Evolutionary conservation across 768 basidiomycete species (phyloP), one percentile per base, ranked within the genome.

Genomic region (Mycena amicta): DNA sequence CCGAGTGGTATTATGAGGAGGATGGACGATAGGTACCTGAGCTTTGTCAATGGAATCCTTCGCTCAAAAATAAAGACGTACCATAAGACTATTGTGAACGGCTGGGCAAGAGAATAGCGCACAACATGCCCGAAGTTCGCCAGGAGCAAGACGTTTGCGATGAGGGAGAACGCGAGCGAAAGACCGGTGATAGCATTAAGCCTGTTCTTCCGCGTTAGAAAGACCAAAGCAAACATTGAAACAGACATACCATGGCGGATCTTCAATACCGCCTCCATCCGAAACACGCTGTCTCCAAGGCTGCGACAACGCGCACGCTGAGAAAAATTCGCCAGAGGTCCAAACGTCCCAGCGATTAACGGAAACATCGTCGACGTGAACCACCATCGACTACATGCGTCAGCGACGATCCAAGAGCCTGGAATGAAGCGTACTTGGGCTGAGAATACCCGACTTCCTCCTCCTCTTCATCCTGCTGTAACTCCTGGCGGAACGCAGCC

Each of bases 281-380:
- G 55, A 50, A 22, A 56, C 61, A 5, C 49, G 23, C 16, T 75
- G 51, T 22, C 73, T 64, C 78, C 77, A 77, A 1, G 72, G 67
- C 39, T 75, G 72, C 3, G 68, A 68, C 11, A 76, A 62, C 0
- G 75, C 67, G 50, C 77, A 77, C 0, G 75, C 67, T 6, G 74
- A 75, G 47, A 78, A 74, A 77, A 60, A 53, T 73, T 78, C 12
- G 75, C 74, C 6, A 79, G 57, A 0, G 78, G 76, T 0, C 76
- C 76, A 54, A 77, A 77, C 4, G 76, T 76, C 20, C 76, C 77
- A 4, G 76, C 75, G 18, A 75, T 64, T 8, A 78, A 67, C 2
- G 78, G 78, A 59, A 79, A 77, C 0, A 69, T 73, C 2, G 75
- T 75, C 0, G 75, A 76, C 0, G 72, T 67, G 53, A 75, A 75